A percentile compares a stretch with the other conserved stretches of the same genome.
Conservation (phyloP, 2,329 filamentous ascomycete species). For the Corinectria fuckeliana region DNA sequence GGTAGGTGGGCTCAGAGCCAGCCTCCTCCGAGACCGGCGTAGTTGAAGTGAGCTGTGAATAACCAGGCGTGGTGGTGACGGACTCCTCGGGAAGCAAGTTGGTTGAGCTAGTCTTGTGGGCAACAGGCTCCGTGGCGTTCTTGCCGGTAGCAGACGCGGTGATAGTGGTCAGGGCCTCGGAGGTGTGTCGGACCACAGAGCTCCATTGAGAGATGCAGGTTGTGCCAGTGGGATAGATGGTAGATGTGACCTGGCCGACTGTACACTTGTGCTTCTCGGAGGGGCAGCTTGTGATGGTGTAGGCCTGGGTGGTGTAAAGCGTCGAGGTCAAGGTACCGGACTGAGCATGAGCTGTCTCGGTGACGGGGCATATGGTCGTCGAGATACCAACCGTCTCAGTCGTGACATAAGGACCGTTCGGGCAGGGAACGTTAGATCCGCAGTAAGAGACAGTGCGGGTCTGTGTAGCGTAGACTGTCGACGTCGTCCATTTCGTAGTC, state of each 20-base stretch:
- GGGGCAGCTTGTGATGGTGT: conserved; percentile 21
- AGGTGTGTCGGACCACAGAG: not conserved
- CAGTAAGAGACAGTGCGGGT: conserved; percentile 33
- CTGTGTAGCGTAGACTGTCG: conserved; percentile 32
- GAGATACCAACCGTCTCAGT: conserved; percentile 38
- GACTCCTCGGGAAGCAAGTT: not conserved
- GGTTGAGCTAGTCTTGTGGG: not conserved
- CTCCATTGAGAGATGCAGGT: conserved; percentile 40
- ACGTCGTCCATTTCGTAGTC: conserved; percentile 24
- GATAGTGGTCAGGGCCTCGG: not conserved
- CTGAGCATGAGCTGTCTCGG: not conserved
- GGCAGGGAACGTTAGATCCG: conserved; percentile 14
- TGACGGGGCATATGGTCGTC: conserved; percentile 10
- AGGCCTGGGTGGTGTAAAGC: conserved; percentile 29
- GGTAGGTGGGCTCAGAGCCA: conserved; percentile 5
- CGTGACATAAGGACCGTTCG: conserved; percentile 26
- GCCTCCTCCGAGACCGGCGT: not conserved
- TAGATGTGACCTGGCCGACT: conserved; percentile 35
- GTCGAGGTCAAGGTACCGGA: conserved; percentile 20
- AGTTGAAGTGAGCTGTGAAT: conserved; percentile 10
- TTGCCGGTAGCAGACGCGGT: not conserved
- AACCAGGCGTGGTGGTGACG: not conserved
- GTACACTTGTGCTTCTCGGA: conserved; percentile 38
- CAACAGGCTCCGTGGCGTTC: not conserved
- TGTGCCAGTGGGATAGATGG: conserved; percentile 37